Evolutionary conservation across 2,329 filamentous ascomycete genomes (phyloP).

Genomic region (Colletotrichum brevisporum): DNA sequence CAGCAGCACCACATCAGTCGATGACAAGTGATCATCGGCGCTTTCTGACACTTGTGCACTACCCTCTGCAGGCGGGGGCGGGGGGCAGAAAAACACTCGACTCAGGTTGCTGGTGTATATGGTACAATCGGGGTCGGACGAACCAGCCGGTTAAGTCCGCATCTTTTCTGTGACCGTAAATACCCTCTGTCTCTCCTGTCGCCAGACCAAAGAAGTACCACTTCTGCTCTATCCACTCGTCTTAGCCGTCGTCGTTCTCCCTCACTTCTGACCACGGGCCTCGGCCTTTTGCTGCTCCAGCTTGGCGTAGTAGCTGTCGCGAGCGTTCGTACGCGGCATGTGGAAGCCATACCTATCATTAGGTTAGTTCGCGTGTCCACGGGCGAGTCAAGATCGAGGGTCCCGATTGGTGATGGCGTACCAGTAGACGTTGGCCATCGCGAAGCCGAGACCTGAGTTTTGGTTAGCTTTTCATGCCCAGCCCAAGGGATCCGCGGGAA

Average conservation of each 20-base stretch:
- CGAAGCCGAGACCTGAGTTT: conserved; percentile 64
- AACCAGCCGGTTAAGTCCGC: conserved; percentile 35
- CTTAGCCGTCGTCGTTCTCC: background rate
- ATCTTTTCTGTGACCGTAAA: conserved; percentile 35
- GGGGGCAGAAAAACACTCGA: conserved; percentile 7
- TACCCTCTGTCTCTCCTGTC: conserved; percentile 28
- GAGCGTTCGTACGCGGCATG: conserved; percentile 70
- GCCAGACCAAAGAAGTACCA: conserved; percentile 18
- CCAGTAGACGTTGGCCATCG: conserved; percentile 71
- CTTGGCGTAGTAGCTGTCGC: conserved; percentile 72
- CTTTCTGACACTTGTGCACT: background rate
- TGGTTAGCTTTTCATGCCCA: conserved; percentile 50
- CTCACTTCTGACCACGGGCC: conserved; percentile 47
- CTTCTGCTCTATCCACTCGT: background rate
- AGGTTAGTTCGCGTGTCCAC: conserved; percentile 13
- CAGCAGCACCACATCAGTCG: too few species aligned
- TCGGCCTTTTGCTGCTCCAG: conserved; percentile 69
- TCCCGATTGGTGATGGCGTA: conserved; percentile 53
- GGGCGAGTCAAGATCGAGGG: background rate
- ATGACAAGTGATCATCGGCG: too few species aligned
- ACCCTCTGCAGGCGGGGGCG: background rate
- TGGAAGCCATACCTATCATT: conserved; percentile 73
- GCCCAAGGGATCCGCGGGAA: background rate
- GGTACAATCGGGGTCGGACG: conserved; percentile 39
- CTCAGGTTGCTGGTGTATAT: conserved; percentile 40